Base-by-base conservation (phyloP, 768 basidiomycete genomes). In the Phylloporus scabripes region DNA sequence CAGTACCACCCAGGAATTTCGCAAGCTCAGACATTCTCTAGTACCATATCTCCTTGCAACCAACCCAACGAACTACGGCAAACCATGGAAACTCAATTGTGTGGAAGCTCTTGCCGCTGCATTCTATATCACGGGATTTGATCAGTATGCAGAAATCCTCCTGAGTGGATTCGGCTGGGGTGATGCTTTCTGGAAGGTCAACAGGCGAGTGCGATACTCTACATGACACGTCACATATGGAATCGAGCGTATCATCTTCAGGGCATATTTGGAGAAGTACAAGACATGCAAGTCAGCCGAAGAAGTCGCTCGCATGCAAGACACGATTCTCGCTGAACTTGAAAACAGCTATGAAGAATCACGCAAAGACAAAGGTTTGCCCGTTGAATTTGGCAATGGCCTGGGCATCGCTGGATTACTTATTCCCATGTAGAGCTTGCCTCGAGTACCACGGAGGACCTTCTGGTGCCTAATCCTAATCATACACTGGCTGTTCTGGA, bases 21-120 rank as follows among this genome's bases (percentile, higher is more conserved):
- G 7, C 18, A n/a, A 9, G 21, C 45, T 55, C 40, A 53, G 24
- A 34, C 41, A 9, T 47, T 46, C 18, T 40, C 14, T 23, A 99
- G 95, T 99, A 24, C 96, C 96, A 0, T 98, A 95, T 64, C 79
- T 99, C 17, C 67, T 98, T 38, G 96, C 96, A 0, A 87, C 92
- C 0, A 99, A 99, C 65, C 93, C 95, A 0, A 92, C 92, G 9
- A 99, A 99, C 69, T 99, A 98, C 58, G 96, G 96, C 9, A 93
- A 92, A 65, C 96, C 96, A 0, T 97, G 93, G 92, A 75, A 86
- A 42, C 73, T 99, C 34, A 97, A 95, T 60, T 97, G 95, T 55
- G 94, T 90, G 24, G 93, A 95, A 67, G 90, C 91, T 0, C 77
- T 97, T 5, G 94, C 96, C 0, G 96, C 95, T 0, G 87, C 92